Base-by-base conservation (phyloP, 2,329 filamentous ascomycete genomes). In the Monosporascus sp. region DNA sequence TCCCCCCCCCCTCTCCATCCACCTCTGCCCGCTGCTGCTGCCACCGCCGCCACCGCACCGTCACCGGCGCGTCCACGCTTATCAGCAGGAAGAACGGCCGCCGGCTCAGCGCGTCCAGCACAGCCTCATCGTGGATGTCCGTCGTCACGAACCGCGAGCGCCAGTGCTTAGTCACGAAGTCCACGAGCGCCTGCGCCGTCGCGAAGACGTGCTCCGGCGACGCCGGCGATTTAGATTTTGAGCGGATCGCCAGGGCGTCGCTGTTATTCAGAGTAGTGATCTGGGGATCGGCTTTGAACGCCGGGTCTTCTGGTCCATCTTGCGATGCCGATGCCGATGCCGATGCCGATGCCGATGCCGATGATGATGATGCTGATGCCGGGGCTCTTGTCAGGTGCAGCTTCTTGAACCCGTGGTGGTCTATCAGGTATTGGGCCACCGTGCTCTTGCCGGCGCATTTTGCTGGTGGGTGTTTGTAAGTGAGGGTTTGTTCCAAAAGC, bases 391-490 rank as follows among this genome's bases (percentile, higher is more conserved):
- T 70, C 31, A 96, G 77, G 62, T 82, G 79, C 53, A 97, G 80
- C 47, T 83, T 82, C 55, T 81, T 84, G 72, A 97, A 99, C 56
- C 83, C 84, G 70, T 97, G 88, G 59, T 92, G 83, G 58, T 91
- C 82, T 58, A 92, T 83, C 8, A 99, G 82, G 68, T 96, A 97
- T 51, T 89, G 83, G 53, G 91, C 91, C 59, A 97, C 89, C 9
- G 90, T 90, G 67, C 85, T 86, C 75, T 97, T 97, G 65, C 94
- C 94, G 48, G 93, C 86, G 75, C 92, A 97, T 64, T 97, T 93
- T 65, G 89, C 92, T 94, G 65, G 41, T 41, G 31, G 24, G 35
- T 14, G 17, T 14, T 37, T 58, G 54, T 57, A 49, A 60, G 60
- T 58, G 43, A 50, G 47, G 52, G 17, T 38, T 47, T 15, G 47